Percentiles rank a stretch among this genome's conserved stretches.
Evolutionary conservation across 2,329 filamentous ascomycete genomes (phyloP).

Genomic region (Aureobasidium sp.): DNA sequence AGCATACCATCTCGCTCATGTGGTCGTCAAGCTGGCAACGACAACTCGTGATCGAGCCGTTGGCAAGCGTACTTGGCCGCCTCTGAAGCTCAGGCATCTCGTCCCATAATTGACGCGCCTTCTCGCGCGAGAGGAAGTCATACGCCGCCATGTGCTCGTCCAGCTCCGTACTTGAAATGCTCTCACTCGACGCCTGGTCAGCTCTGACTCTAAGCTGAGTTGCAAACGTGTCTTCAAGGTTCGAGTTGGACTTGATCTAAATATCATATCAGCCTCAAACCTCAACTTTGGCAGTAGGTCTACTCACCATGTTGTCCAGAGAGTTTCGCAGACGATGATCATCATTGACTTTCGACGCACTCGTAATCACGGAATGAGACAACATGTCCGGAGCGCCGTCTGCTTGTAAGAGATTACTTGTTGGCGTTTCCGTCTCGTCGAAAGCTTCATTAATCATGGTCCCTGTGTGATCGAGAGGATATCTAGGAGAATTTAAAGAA

Average conservation of each 20-base stretch:
- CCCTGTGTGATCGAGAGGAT: no score
- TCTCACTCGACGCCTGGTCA: neutral
- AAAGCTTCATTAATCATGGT: no score
- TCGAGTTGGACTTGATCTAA: neutral
- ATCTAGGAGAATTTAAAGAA: no score
- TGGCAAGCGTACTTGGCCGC: neutral
- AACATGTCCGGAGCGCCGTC: neutral
- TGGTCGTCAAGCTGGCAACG: constrained; percentile 5
- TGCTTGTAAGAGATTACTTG: no score
- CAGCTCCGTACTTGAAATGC: neutral
- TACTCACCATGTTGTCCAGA: constrained; percentile 8
- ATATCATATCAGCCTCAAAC: neutral
- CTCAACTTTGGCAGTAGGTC: neutral
- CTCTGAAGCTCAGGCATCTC: neutral
- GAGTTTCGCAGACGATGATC: neutral
- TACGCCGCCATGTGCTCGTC: neutral
- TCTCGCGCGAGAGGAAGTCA: constrained; percentile 1
- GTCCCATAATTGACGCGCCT: neutral
- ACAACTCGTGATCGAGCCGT: neutral
- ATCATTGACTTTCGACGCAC: neutral
- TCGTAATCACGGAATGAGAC: neutral
- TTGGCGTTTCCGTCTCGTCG: neutral
- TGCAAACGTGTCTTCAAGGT: neutral
- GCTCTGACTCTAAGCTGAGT: neutral
- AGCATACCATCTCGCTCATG: neutral